phyloP scores from a whole-genome alignment of 2,329 filamentous ascomycete genomes.

The Elsinoe batatas region DNA sequence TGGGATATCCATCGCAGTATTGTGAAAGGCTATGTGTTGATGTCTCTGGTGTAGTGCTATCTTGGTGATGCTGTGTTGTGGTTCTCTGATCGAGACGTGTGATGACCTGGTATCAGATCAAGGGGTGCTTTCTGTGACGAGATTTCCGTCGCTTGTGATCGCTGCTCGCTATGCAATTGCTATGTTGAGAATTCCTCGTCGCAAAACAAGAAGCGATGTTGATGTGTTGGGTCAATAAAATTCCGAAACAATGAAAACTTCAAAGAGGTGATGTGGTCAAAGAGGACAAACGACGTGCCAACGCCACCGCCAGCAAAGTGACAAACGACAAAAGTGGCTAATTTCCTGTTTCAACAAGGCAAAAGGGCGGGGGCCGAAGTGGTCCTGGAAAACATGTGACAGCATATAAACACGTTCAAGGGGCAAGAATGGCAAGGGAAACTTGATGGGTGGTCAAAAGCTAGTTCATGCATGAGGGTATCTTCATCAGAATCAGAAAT shows the following conservation, averaged over 20 bases:
- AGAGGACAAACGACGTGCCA: background rate
- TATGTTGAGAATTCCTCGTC: background rate
- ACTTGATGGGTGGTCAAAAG: background rate
- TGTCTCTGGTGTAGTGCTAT: no score
- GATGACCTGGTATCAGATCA: no score
- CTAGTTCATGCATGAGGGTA: constrained; percentile 4
- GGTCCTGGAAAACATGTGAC: background rate
- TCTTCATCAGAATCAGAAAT: constrained; percentile 9
- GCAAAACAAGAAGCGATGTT: background rate
- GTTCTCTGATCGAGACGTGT: no score
- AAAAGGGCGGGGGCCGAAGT: background rate
- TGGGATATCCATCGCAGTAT: no score
- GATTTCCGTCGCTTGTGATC: no score
- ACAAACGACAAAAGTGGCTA: background rate
- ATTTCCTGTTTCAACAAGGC: background rate
- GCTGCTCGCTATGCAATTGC: background rate
- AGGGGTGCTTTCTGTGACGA: no score
- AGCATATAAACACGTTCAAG: background rate
- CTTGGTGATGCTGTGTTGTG: no score
- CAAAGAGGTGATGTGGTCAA: background rate
- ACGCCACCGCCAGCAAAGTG: background rate
- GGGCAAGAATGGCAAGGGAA: background rate
- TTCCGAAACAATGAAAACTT: background rate
- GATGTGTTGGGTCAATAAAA: background rate
- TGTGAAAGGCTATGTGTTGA: no score